Conservation (phyloP, 768 basidiomycete genomes). For the Hericium erinaceus region DNA sequence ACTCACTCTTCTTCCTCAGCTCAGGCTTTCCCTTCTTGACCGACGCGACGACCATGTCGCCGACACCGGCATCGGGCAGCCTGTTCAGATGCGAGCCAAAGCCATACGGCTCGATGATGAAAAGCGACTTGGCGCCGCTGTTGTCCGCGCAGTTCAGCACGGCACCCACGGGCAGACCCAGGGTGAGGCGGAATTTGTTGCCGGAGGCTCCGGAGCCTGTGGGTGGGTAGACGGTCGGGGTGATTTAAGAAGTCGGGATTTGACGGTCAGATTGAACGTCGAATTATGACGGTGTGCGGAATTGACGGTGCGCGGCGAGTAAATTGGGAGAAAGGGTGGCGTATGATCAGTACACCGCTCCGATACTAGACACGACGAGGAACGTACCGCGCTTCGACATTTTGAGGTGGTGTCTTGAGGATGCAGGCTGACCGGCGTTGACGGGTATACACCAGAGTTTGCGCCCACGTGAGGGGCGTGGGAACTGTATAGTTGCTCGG, state of each 20-base stretch:
- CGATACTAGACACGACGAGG: background rate
- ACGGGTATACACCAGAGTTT: slow-evolving; percentile 15
- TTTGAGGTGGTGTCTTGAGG: slow-evolving; percentile 22
- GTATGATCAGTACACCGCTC: slow-evolving; percentile 5
- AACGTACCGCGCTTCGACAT: slow-evolving; percentile 28
- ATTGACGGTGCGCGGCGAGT: background rate
- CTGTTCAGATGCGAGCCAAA: slow-evolving; percentile 96
- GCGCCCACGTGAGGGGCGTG: slow-evolving; percentile 16
- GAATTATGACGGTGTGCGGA: background rate
- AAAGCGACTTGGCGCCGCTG: slow-evolving; percentile 95
- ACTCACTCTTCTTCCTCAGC: slow-evolving; percentile 97
- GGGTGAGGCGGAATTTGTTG: slow-evolving; percentile 93
- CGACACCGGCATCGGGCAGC: slow-evolving; percentile 91
- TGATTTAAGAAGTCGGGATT: background rate
- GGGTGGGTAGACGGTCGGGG: background rate
- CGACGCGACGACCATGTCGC: slow-evolving; percentile 92
- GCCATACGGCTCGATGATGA: slow-evolving; percentile 89
- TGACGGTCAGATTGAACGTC: background rate
- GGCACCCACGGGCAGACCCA: slow-evolving; percentile 89
- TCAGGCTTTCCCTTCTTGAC: slow-evolving; percentile 99
- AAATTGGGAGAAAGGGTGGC: background rate
- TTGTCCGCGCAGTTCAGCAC: slow-evolving; percentile 98
- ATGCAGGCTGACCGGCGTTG: slow-evolving; percentile 10
- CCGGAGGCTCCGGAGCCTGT: slow-evolving; percentile 64
- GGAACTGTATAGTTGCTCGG: slow-evolving; percentile 24